Base-by-base conservation (phyloP, 164 flowering plant genomes). In the Macadamia integrifolia region DNA sequence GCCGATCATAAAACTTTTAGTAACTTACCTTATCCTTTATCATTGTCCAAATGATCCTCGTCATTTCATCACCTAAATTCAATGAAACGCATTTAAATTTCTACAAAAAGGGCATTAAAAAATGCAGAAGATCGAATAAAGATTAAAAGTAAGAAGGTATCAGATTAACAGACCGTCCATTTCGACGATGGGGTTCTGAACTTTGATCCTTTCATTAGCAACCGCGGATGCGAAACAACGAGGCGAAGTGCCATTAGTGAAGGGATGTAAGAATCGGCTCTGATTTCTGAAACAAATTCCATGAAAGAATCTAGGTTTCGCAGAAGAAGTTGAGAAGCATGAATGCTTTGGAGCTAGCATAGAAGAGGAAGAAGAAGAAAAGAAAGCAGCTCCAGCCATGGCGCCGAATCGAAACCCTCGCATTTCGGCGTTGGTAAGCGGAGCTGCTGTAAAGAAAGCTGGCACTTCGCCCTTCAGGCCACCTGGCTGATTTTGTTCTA, bases 11-110 rank as follows among this genome's bases (percentile, higher is more conserved):
- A 42, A 23, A 65, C 6, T 57, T 35, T 46, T 1, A 23, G 58
- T 29, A 35, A 28, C 29, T 18, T n/a, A 91, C 98, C 80, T 94
- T 92, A 8, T 94, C 97, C 61, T 92, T 94, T 31, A 94, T 88
- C 95, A 84, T 82, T 57, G 8, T 78, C 95, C 98, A 94, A 8
- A 94, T 94, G 50, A 94, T 74, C 78, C 98, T 80, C 28, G 98
- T 76, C 98, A 94, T 92, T 71, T 94, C 97, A 83, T 94, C 98
- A 32, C 98, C 97, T 94, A 61, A n/a, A 70, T 57, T 1, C 56
- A 13, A 65, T 61, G 58, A 14, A 3, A 18, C 66, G 42, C 65
- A 35, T 30, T 35, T 35, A 2, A 35, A 2, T 35, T 35, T 5
- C 40, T 35, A 32, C 43, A 62, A 32, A 14, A 67, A 53, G n/a